Base-by-base conservation (phyloP, 163 green algal species). In the Chlorella variabilis region DNA sequence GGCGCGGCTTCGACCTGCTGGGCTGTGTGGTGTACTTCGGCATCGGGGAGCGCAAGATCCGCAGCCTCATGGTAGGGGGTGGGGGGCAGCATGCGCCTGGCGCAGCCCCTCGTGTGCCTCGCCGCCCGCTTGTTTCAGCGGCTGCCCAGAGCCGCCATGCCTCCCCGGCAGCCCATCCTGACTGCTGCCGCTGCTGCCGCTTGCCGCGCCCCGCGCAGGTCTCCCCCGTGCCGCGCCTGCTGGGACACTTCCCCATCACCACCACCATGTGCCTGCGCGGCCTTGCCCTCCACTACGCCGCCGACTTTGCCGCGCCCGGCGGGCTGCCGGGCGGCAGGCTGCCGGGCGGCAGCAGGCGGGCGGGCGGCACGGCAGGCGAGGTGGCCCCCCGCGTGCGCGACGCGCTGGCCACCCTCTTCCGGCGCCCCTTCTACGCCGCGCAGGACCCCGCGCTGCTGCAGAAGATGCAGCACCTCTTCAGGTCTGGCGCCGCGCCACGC, bases 21-120 rank as follows among this genome's bases (percentile, higher is more conserved):
- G 89, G 87, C 45, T 23, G 45, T 59, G 83, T 90, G 31, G 75
- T 90, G n/a, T 91, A 89, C 78, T 88, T 86, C 33, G 80, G 68
- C 20, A 48, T 91, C 4, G 77, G 79, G 29, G 23, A 78, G 31
- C 67, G 81, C 83, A 89, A 84, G 76, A 58, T 89, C 33, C 56
- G 83, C 66, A 78, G 78, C 39, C 68, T 90, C 48, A 79, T 80
- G 39, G 42, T 78, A 25, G 77, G 78, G 27, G 71, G n/a, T n/a
- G n/a, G n/a, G n/a, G n/a, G n/a, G n/a, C 67, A 38, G 31, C 75
- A 61, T 33, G 59, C 15, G 59, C 23, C 20, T 87, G 74, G 73
- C 78, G 13, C 58, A n/a, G n/a, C n/a, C n/a, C n/a, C n/a, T n/a
- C n/a, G n/a, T n/a, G n/a, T n/a, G n/a, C n/a, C n/a, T n/a, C n/a